Percentiles rank a stretch among this genome's conserved stretches.
Evolutionary conservation across 805 yeast species (phyloP).

Genomic region (Nakazawaea ishiwadae): DNA sequence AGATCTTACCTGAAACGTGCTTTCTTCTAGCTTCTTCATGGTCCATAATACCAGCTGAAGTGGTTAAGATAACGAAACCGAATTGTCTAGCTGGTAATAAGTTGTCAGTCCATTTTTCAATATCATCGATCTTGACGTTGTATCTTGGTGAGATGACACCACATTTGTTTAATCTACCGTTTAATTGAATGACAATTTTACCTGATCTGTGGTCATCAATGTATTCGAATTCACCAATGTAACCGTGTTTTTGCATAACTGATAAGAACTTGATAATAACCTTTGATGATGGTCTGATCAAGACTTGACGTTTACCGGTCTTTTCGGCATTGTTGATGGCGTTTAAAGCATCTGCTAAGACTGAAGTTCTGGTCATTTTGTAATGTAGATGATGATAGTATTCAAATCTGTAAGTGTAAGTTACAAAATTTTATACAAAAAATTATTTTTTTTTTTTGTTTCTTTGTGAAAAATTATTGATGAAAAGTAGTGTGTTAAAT

Average conservation of each 20-base stretch:
- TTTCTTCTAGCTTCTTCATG: conserved; percentile 99
- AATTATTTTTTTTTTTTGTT: neutral
- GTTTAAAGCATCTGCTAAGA: conserved; percentile 97
- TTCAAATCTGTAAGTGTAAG: neutral
- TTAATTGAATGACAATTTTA: conserved; percentile 92
- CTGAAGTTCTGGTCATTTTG: conserved; percentile 95
- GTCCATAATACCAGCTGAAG: conserved; percentile 99
- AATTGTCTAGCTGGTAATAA: conserved; percentile 98
- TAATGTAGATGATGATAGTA: neutral
- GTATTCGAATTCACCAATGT: conserved; percentile 98
- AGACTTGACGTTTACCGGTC: conserved; percentile 98
- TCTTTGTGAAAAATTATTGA: no score
- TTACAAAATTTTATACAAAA: no score
- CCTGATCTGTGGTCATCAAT: conserved; percentile 99
- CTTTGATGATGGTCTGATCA: conserved; percentile 97
- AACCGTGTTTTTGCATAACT: conserved; percentile 96
- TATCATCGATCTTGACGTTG: conserved; percentile 92
- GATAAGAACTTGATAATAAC: conserved; percentile 95
- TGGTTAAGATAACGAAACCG: conserved; percentile 96
- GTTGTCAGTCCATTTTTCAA: conserved; percentile 98
- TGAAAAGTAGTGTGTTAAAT: neutral
- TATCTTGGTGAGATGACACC: conserved; percentile 99
- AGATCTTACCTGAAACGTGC: conserved; percentile 98
- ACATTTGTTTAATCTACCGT: conserved; percentile 98
- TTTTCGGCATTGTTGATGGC: conserved; percentile 98